Base-by-base conservation (phyloP, 495 filamentous ascomycete genomes). In the Neurospora tetraspora region DNA sequence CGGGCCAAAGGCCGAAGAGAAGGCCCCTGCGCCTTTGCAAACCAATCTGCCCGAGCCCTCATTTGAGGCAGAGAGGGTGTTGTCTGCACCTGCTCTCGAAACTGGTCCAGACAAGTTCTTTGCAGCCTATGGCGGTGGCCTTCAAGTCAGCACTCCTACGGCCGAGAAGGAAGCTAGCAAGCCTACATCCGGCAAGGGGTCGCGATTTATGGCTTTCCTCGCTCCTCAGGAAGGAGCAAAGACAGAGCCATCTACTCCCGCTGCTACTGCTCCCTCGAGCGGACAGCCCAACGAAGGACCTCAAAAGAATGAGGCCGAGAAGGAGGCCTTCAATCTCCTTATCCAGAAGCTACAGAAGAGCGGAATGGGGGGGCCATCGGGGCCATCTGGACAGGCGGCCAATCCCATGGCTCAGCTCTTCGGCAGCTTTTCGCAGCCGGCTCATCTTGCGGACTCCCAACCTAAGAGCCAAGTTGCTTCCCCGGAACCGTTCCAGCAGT, bases 311-410 rank as follows among this genome's bases (percentile, higher is more conserved):
- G 86, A 86, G 72, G 90, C 92, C 31, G 95, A 99, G 73, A 94
- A 93, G 80, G 90, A 93, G 82, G 96, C 93, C 1, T 99, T 99
- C 79, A 91, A 95, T 73, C 89, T 90, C 65, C 91, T 99, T 47
- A 82, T 99, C 39, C 88, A 92, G 73, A 96, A 98, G 87, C 88
- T 99, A 43, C 83, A 88, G 69, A 69, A 78, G 78, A 74, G 82
- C 77, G 74, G 82, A 47, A 0, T 73, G 73, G 37, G 70, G 31
- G 39, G 70, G 74, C 78, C 47, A 73, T 72, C 16, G 12, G 53
- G 74, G 1, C 39, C 76, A 18, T 34, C 68, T 14, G 14, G 75
- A 73, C 65, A 78, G 75, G 14, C 74, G 70, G 71, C 71, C 37
- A 74, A 2, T 74, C 76, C 43, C 39, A 65, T 65, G 53, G 53